Evolutionary conservation across 2,329 filamentous ascomycete genomes (phyloP).

Genomic region (Emmonsia crescens): DNA sequence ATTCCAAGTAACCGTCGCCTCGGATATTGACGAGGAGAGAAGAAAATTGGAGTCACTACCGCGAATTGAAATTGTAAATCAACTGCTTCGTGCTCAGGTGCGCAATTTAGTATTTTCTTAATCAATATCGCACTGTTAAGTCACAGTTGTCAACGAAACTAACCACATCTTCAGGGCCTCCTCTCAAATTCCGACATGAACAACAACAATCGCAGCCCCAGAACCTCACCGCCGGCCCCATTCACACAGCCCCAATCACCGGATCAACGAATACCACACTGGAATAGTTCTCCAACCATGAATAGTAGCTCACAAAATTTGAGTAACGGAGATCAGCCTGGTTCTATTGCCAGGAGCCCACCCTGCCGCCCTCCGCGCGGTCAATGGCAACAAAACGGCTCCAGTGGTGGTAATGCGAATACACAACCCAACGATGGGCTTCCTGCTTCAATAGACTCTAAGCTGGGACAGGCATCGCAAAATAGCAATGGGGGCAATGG

Average conservation of each 20-base stretch:
- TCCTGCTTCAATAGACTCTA: not conserved
- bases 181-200: not conserved
- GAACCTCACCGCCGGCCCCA: not conserved
- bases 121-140: not conserved
- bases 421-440: not conserved
- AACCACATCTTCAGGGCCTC: not conserved
- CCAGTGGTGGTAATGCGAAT: not conserved
- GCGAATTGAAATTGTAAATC: conserved; percentile 12
- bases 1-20: conserved; percentile 10
- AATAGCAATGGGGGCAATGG: not conserved
- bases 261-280: not conserved
- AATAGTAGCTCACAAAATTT: not conserved
- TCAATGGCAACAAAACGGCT: not conserved
- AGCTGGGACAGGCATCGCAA: not conserved
- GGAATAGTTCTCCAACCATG: not conserved
- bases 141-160: not conserved
- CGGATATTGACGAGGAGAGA: conserved; percentile 13
- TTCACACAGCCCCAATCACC: not conserved
- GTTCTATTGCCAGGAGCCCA: not conserved
- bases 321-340: not conserved
- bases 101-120: not conserved
- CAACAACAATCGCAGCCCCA: not conserved
- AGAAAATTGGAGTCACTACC: conserved; percentile 14
- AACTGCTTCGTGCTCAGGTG: conserved; percentile 16
- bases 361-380: not conserved